Percentiles rank a stretch among this genome's conserved stretches.
These are phyloP conservation scores for Plasmodium falciparum DNA, from an alignment of 169 alveolate genomes.

Conservation along the genomic window DNA sequence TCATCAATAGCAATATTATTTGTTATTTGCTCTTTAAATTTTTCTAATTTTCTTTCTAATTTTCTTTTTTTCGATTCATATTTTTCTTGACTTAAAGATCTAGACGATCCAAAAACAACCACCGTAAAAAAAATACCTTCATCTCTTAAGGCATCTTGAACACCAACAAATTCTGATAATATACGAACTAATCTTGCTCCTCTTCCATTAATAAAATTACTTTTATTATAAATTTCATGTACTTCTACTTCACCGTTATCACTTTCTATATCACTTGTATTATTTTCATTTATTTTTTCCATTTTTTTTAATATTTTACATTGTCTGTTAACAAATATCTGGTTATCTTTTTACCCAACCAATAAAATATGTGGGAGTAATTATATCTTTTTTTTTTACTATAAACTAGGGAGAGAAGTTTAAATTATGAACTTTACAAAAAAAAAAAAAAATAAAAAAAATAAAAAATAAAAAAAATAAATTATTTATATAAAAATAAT, in stretches of 20 bases:
- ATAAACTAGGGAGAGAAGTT: no score
- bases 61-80: conserved; percentile 52
- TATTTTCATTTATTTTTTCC: no score
- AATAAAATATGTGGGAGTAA: no score
- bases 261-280: conserved; percentile 13
- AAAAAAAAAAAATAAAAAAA: no score
- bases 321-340: not conserved
- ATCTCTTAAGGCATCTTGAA: conserved; percentile 77
- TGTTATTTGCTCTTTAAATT: conserved; percentile 15
- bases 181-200: conserved; percentile 83
- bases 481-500: no score
- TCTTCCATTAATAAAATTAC: conserved; percentile 76
- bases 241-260: conserved; percentile 47
- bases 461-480: no score
- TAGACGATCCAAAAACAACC: conserved; percentile 81
- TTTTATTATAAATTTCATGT: conserved; percentile 79
- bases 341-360: not conserved
- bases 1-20: conserved; percentile 6
- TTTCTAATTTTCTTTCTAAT: conserved; percentile 26
- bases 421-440: no score
- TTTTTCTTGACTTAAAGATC: conserved; percentile 68
- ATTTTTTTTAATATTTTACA: conserved; percentile 11
- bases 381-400: no score
- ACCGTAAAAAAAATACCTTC: conserved; percentile 79
- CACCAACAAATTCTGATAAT: conserved; percentile 81